Base-by-base conservation (phyloP, 2,329 filamentous ascomycete genomes). In the Aureobasidium sp. region DNA sequence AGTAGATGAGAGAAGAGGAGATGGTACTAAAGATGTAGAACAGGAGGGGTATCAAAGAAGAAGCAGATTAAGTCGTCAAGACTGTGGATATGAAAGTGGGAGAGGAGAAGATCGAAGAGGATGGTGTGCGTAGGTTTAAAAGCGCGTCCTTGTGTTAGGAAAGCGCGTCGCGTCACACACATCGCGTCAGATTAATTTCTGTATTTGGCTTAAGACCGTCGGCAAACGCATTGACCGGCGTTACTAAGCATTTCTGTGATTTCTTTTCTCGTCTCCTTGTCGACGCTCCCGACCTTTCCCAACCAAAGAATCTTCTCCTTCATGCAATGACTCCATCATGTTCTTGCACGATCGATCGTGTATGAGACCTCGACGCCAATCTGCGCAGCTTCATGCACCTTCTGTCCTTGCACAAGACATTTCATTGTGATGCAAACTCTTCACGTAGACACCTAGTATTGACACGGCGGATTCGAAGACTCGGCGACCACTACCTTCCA, bases 391-490 rank as follows among this genome's bases (percentile, higher is more conserved):
- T 48, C 53, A 53, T 9, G 7, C 41, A 39, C n/a, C 16, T 27
- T 30, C 53, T 4, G 15, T 16, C 53, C 29, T 32, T 11, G 15
- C 36, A 21, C 29, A 45, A 57, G n/a, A 45, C 41, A 37, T 3
- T 21, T 15, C 13, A 27, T 45, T 3, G n/a, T 2, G n/a, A 32
- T 57, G 53, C 53, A 57, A 57, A 27, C 10, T 57, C 30, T 57
- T 57, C 53, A 57, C 15, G 29, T 57, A 57, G 52, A 30, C 10
- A 48, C 15, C 15, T 16, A 47, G 29, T 3, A 21, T 36, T 9
- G 13, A 21, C 59, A 59, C 42, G 89, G 90, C 89, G 86, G 89
- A 89, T 89, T 94, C 90, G 90, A 94, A 94, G 90, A 90, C 91
- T 91, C 89, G 78, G 81, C 81, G 86, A 81, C 79, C 76, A 75